Percentiles rank a stretch among this genome's conserved stretches.
phyloP scores from a whole-genome alignment of 164 flowering plant genomes.

The Houttuynia cordata region DNA sequence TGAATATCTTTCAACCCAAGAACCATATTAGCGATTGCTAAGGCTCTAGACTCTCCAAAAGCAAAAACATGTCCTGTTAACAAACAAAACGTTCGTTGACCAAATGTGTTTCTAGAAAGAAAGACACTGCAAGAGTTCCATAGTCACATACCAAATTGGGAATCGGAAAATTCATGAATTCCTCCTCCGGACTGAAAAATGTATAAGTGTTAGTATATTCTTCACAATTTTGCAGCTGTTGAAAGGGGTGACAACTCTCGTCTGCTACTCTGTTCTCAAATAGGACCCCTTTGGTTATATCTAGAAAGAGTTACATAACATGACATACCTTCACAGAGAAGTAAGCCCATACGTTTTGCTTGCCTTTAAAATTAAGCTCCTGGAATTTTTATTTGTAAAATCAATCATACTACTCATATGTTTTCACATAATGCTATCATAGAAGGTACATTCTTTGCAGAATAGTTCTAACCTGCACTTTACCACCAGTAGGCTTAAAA shows the following conservation, averaged over 20 bases:
- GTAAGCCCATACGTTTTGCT: conserved; percentile 99
- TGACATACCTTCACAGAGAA: conserved; percentile 96
- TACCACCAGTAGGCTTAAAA: conserved; percentile 97
- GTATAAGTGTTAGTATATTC: background rate
- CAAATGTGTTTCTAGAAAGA: background rate
- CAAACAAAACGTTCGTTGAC: background rate
- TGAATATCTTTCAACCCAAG: conserved; percentile 98
- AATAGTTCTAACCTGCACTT: conserved; percentile 59
- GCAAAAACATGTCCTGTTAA: conserved; percentile 93
- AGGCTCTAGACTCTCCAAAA: conserved; percentile 91
- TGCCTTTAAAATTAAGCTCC: conserved; percentile 97
- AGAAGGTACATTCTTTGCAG: background rate
- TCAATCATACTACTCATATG: background rate
- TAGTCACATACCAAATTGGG: conserved; percentile 82
- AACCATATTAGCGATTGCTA: conserved; percentile 98
- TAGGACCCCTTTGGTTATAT: too few species aligned
- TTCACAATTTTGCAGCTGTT: background rate
- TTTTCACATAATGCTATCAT: background rate
- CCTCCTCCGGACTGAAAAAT: conserved; percentile 96
- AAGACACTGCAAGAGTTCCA: background rate
- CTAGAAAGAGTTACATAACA: too few species aligned
- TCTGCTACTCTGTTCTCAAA: background rate
- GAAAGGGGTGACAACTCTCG: background rate
- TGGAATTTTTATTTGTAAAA: conserved; percentile 14
- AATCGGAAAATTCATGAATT: conserved; percentile 99